phyloP scores from a whole-genome alignment of 208 protist species.

The Leishmania major region DNA sequence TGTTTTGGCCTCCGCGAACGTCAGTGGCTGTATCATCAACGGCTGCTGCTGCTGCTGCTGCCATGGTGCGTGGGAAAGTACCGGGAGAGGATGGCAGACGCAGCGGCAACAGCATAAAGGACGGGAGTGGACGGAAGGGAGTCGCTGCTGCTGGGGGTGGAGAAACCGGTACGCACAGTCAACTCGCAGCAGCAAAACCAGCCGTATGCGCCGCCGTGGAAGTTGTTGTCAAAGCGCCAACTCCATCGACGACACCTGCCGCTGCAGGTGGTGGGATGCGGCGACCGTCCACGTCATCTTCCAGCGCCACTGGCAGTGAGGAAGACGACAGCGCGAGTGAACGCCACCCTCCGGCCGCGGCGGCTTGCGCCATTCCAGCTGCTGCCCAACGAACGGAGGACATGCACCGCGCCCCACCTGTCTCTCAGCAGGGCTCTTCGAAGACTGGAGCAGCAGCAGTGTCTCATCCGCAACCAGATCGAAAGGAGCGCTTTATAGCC shows the following conservation, averaged over 20 bases:
- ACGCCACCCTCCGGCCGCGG: not conserved
- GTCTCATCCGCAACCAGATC: not conserved
- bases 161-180: not conserved
- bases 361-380: not conserved
- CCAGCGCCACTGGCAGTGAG: not conserved
- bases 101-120: not conserved
- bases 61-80: not conserved
- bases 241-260: not conserved
- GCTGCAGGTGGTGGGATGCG: not conserved
- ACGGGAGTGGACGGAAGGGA: not conserved
- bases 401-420: not conserved
- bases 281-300: not conserved
- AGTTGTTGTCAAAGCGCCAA: not conserved
- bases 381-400: not conserved
- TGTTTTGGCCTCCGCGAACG: conserved; percentile 22
- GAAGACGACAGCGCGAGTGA: not conserved
- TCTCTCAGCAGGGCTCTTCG: not conserved
- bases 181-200: not conserved
- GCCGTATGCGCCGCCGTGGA: not conserved
- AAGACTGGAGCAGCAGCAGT: not conserved
- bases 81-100: not conserved
- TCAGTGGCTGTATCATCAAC: not conserved
- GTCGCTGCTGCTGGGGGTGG: not conserved
- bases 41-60: not conserved
- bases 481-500: not conserved